These are phyloP conservation scores for Grosmannia huntii DNA, from an alignment of 2,329 filamentous ascomycete genomes.

Conservation along the genomic window DNA sequence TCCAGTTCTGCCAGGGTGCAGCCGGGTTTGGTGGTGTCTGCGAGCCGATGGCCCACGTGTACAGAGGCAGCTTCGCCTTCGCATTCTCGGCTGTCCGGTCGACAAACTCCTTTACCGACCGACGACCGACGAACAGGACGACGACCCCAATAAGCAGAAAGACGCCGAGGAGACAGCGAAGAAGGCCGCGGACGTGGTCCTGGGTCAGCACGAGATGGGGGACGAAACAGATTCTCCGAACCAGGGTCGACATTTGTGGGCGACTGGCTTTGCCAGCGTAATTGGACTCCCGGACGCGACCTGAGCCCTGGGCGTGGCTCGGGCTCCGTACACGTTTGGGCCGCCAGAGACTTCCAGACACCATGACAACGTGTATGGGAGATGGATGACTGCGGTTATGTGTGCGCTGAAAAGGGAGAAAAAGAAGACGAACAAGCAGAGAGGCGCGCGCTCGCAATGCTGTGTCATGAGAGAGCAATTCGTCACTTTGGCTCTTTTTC, in stretches of 20 bases:
- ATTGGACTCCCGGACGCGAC: background rate
- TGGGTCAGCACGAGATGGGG: background rate
- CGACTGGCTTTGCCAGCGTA: background rate
- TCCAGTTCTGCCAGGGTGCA: conserved; percentile 1
- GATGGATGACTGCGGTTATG: background rate
- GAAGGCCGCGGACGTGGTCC: background rate
- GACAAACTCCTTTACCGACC: background rate
- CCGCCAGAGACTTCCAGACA: background rate
- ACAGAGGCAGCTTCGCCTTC: background rate
- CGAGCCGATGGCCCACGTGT: background rate
- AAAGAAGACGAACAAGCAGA: too few species aligned
- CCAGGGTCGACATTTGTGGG: background rate
- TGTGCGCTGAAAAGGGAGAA: background rate
- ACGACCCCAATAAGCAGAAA: background rate
- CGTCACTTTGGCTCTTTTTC: background rate
- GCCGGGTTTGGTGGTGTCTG: background rate
- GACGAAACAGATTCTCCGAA: background rate
- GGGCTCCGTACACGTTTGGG: background rate
- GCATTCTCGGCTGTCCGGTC: background rate
- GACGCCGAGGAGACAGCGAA: background rate
- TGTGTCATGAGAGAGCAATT: background rate
- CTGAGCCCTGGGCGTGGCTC: background rate
- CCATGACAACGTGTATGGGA: background rate
- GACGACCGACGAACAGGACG: background rate
- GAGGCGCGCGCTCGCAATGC: background rate